These are phyloP conservation scores for Rhodamnia rubescens DNA, from an alignment of 345 rosid species.

Conservation along the genomic window DNA sequence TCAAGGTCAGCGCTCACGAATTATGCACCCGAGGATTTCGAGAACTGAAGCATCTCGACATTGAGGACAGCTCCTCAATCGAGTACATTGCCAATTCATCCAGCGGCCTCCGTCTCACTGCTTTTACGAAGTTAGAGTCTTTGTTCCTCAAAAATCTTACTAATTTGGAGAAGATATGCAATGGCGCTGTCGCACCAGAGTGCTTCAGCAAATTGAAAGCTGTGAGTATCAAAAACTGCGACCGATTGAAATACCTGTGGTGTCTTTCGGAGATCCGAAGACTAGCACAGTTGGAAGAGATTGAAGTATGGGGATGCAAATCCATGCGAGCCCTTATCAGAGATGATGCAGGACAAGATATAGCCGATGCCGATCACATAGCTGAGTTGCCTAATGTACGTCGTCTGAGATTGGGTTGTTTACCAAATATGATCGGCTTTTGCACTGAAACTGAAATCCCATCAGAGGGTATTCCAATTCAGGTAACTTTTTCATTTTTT, in stretches of 20 bases:
- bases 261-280: accelerated
- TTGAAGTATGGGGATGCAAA: accelerated
- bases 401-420: accelerated
- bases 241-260: not conserved
- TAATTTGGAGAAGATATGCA: not conserved
- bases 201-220: not conserved
- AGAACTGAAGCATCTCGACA: not conserved
- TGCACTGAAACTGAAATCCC: not conserved
- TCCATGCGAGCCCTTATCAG: not conserved
- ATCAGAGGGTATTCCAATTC: not conserved
- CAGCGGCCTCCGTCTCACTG: not conserved
- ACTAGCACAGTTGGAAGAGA: not conserved
- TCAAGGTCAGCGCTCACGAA: not conserved
- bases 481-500: not conserved
- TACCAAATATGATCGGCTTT: not conserved
- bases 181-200: not conserved
- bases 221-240: not conserved
- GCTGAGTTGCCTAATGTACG: not conserved
- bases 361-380: not conserved
- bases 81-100: not conserved
- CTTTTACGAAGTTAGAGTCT: not conserved
- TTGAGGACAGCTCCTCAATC: not conserved
- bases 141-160: not conserved
- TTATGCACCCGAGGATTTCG: not conserved
- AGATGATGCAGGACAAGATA: not conserved